These are phyloP conservation scores for Sicyos baderoa DNA, from an alignment of 306 rosid genomes.

Conservation along the genomic window DNA sequence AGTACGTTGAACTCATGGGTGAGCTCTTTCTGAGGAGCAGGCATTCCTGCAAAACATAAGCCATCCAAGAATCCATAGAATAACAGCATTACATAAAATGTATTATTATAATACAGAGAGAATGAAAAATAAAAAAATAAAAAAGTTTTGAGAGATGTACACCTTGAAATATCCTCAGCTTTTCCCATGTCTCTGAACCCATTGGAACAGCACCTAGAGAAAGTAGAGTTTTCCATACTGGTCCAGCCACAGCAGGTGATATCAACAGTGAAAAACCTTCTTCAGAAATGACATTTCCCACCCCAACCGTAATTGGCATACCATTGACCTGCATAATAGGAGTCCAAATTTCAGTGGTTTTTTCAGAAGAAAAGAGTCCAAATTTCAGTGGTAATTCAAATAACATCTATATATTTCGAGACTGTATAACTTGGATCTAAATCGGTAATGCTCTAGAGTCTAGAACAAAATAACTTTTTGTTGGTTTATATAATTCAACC, in stretches of 20 bases:
- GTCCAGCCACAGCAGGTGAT: slow-evolving; percentile 78
- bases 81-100: background rate
- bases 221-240: slow-evolving; percentile 72
- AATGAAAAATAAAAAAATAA: too few species aligned
- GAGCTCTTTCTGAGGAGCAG: slow-evolving; percentile 82
- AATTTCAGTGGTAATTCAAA: background rate
- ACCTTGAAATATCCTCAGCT: slow-evolving; percentile 66
- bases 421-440: background rate
- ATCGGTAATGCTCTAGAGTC: background rate
- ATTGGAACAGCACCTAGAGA: slow-evolving; percentile 66
- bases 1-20: slow-evolving; percentile 82
- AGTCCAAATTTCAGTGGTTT: too few species aligned
- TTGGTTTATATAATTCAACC: too few species aligned
- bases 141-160: slow-evolving; percentile 12
- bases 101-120: too few species aligned
- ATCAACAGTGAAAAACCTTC: slow-evolving; percentile 67
- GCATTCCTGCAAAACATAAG: slow-evolving; percentile 57
- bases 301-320: slow-evolving; percentile 80
- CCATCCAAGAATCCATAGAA: slow-evolving; percentile 18
- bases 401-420: background rate
- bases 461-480: background rate
- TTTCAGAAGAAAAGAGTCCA: too few species aligned
- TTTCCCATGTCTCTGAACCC: slow-evolving; percentile 89
- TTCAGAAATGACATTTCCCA: slow-evolving; percentile 77
- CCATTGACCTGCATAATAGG: slow-evolving; percentile 55